Conservation (phyloP, 371 early-diverging fungal genomes). For the Mortierella sp. region DNA sequence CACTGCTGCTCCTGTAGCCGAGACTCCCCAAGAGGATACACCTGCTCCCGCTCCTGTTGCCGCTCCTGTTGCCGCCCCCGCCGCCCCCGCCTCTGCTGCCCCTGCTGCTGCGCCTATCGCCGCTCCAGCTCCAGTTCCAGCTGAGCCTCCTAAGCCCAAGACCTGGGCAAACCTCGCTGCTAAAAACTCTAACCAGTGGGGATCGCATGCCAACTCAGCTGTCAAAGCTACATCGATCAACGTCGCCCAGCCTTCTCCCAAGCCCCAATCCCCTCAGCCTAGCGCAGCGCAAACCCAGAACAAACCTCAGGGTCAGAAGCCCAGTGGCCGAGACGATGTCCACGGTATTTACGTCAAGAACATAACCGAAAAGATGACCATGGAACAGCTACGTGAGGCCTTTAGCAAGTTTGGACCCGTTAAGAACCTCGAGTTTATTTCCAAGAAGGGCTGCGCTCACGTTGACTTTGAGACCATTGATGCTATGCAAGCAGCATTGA, state of each 20-base stretch:
- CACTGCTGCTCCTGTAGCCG: not conserved
- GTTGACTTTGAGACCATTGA: slow-evolving; percentile 68
- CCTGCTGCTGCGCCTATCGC: slow-evolving; percentile 3
- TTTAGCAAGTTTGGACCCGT: slow-evolving; percentile 63
- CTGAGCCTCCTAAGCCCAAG: slow-evolving; percentile 56
- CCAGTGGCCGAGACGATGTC: slow-evolving; percentile 28
- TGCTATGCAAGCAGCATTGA: slow-evolving; percentile 62
- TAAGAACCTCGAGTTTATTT: slow-evolving; percentile 59
- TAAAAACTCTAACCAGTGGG: slow-evolving; percentile 58
- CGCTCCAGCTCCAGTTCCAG: slow-evolving; percentile 18
- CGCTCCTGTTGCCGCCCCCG: too few species aligned
- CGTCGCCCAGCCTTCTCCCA: slow-evolving; percentile 34
- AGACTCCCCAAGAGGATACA: slow-evolving; percentile 12
- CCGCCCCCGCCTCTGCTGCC: too few species aligned
- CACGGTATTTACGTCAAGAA: slow-evolving; percentile 44
- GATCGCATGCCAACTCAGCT: slow-evolving; percentile 49
- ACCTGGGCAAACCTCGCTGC: slow-evolving; percentile 68
- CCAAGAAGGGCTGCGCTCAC: slow-evolving; percentile 64
- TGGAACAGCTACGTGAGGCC: slow-evolving; percentile 56
- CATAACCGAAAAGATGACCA: slow-evolving; percentile 52
- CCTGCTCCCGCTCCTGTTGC: slow-evolving; percentile 2
- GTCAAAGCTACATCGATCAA: slow-evolving; percentile 53
- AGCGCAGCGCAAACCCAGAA: slow-evolving; percentile 21
- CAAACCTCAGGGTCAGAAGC: slow-evolving; percentile 45
- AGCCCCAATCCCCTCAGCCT: slow-evolving; percentile 21